A percentile compares a stretch with the other conserved stretches of the same genome.
phyloP scores from a whole-genome alignment of 2,329 filamentous ascomycete species.

The Dendrostoma leiphaemia region DNA sequence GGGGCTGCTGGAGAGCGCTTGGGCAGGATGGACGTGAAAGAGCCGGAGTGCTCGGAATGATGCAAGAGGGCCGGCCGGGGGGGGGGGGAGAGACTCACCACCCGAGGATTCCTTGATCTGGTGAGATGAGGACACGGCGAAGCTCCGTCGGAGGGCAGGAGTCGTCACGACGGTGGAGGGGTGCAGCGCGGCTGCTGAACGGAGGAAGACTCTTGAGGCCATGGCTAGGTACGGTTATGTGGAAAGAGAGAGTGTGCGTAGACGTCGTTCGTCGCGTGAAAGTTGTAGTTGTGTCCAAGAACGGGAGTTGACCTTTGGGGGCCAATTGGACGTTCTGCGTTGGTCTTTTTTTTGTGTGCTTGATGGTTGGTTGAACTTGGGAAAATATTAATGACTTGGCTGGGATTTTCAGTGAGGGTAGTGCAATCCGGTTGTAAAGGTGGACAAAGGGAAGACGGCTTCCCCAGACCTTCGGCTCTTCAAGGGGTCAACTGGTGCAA shows the following conservation, averaged over 20 bases:
- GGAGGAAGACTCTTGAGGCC: slow-evolving; percentile 15
- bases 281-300: too few relatives aligned
- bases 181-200: slow-evolving; percentile 12
- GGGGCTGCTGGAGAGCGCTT: too few relatives aligned
- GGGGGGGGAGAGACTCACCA: background rate
- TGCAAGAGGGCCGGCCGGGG: background rate
- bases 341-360: background rate
- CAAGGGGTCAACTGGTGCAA: background rate
- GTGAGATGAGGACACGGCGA: slow-evolving; percentile 12
- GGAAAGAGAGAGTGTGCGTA: too few relatives aligned
- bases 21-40: too few relatives aligned
- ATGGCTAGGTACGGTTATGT: background rate
- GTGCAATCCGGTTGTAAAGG: background rate
- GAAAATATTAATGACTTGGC: too few relatives aligned
- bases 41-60: too few relatives aligned
- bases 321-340: too few relatives aligned
- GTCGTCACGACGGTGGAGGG: background rate
- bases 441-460: slow-evolving; percentile 1
- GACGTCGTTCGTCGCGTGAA: background rate
- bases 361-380: too few relatives aligned
- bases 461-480: background rate
- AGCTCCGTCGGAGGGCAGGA: slow-evolving; percentile 6
- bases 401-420: too few relatives aligned
- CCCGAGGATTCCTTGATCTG: slow-evolving; percentile 19
- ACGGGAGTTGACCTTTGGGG: too few relatives aligned